These are phyloP conservation scores for Taphrina deformans DNA, from an alignment of 1,139 yeast species.

Conservation along the genomic window DNA sequence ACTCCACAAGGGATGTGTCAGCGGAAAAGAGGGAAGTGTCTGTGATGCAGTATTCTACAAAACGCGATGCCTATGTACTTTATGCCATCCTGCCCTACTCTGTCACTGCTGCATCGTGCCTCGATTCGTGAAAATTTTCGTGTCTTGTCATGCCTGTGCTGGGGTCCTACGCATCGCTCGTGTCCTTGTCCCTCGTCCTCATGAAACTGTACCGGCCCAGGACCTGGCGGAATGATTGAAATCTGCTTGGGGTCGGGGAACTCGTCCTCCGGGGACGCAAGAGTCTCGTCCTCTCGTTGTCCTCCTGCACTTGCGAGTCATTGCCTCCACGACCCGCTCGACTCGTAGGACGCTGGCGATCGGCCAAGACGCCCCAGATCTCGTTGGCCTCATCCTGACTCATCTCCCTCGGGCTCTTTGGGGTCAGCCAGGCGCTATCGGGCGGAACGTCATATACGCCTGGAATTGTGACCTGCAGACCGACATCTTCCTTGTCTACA, in stretches of 20 bases:
- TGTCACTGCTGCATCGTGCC: background rate
- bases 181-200: background rate
- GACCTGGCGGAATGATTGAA: constrained; percentile 5
- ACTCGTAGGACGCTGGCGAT: background rate
- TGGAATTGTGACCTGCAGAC: constrained; percentile 27
- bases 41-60: no score
- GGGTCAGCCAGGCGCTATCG: constrained; percentile 24
- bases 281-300: constrained; percentile 4
- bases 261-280: constrained; percentile 7
- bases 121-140: background rate
- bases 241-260: background rate
- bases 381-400: constrained; percentile 12
- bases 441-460: constrained; percentile 30
- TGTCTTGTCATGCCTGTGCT: background rate
- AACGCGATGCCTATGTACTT: background rate
- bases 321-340: background rate
- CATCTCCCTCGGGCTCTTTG: constrained; percentile 18
- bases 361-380: constrained; percentile 21
- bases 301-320: background rate
- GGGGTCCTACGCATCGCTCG: background rate
- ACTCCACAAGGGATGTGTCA: background rate
- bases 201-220: constrained; percentile 17
- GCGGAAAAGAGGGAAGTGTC: no score
- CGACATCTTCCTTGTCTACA: constrained; percentile 26
- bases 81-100: background rate